Percentiles rank a stretch among this genome's conserved stretches.
These are phyloP conservation scores for Penicillium sp. DNA, from an alignment of 2,329 filamentous ascomycete genomes.

Conservation along the genomic window DNA sequence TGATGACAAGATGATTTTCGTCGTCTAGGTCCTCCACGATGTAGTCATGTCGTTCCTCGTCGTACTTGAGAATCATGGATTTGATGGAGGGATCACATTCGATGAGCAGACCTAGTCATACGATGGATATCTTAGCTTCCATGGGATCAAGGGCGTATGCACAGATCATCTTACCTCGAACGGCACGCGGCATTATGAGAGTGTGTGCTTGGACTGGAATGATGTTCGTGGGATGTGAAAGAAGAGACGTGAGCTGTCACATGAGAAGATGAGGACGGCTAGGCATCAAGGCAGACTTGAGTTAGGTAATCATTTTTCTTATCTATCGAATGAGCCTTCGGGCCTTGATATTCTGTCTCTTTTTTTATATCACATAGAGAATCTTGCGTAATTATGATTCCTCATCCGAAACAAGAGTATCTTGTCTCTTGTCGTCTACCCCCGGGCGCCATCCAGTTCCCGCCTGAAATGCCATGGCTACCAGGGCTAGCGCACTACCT, in stretches of 20 bases:
- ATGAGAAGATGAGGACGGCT: not conserved
- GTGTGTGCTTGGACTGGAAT: not conserved
- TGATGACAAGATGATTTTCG: slow-evolving; percentile 46
- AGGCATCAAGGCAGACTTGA: slow-evolving; percentile 15
- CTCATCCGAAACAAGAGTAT: not conserved
- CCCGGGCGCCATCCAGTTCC: slow-evolving; percentile 55
- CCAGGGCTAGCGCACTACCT: slow-evolving; percentile 49
- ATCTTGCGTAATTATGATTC: not conserved
- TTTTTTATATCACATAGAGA: not conserved
- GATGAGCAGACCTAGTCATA: slow-evolving; percentile 41
- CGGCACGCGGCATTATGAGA: slow-evolving; percentile 40
- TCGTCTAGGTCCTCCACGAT: slow-evolving; percentile 50
- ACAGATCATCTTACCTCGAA: slow-evolving; percentile 34
- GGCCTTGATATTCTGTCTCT: not conserved
- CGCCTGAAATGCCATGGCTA: slow-evolving; percentile 55
- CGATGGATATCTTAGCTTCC: not conserved
- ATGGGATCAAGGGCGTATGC: not conserved
- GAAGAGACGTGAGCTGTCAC: not conserved
- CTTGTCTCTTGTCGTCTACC: slow-evolving; percentile 4
- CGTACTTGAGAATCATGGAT: slow-evolving; percentile 49
- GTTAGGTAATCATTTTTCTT: not conserved
- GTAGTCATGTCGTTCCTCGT: slow-evolving; percentile 47
- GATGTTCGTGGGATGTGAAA: not conserved
- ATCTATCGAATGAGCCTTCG: not conserved
- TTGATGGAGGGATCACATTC: slow-evolving; percentile 51